Evolutionary conservation across 2,329 filamentous ascomycete species (phyloP), one percentile per base, ranked within the genome.

Genomic region (Penicillium sp.): DNA sequence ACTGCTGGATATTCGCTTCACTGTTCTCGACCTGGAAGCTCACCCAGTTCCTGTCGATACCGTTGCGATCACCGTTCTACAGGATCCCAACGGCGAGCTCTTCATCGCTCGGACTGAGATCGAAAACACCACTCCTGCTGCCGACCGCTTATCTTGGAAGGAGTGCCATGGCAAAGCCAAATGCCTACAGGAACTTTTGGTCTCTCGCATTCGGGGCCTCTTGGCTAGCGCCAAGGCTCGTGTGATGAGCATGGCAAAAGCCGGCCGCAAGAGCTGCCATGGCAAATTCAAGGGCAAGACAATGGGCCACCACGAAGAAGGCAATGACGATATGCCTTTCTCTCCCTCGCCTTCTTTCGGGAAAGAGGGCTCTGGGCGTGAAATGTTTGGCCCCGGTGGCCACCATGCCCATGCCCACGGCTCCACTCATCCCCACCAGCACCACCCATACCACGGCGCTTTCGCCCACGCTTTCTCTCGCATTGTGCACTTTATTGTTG

Each of bases 31-130:
- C 51, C 63, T 79, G 17, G 72, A 74, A 40, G 66, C 69, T 28
- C 68, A 72, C 45, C 76, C 77, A 1, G 75, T 77, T 10, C 74
- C 76, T 17, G 67, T 77, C n/a, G 73, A 77, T 53, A 76, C 76
- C 14, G 64, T 78, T 40, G 68, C 70, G 30, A 68, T 79, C 41
- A 70, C 69, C 33, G 63, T 77, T 17, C 64, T 79, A 50, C 68
- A 73, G 47, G 69, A 71, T 30, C 59, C 62, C 11, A 61, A 67
- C 9, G 72, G 72, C 41, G 68, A 72, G 31, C 65, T 76, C 4
- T 69, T 69, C 53, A 72, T 79, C 52, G 68, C 67, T 25, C 69
- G 69, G 49, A 68, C 70, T 36, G 64, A 70, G 14, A 67, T 77
- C 19, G 71, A 77, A 58, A 67, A 73, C 42, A 72, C 72, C 31